Evolutionary conservation across 352 stramenopile species (phyloP).

Genomic region (Phytophthora litchii): DNA sequence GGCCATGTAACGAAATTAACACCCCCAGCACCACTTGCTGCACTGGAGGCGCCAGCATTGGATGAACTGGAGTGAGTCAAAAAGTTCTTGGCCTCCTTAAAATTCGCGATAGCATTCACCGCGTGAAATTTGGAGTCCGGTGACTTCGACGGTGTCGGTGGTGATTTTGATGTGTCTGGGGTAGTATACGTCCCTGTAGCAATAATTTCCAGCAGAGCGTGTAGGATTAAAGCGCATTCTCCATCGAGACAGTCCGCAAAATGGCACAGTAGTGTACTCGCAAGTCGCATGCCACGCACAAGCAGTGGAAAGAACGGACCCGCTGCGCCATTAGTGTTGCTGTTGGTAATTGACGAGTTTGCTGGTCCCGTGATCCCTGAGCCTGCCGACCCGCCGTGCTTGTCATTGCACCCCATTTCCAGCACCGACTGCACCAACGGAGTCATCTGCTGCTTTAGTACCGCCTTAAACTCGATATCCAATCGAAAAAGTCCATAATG

Average conservation of each 20-base stretch:
- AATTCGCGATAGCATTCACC: constrained; percentile 40
- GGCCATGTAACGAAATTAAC: constrained; percentile 87
- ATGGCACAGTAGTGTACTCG: constrained; percentile 74
- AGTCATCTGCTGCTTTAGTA: constrained; percentile 85
- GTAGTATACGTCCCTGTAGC: constrained; percentile 76
- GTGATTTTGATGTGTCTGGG: constrained; percentile 54
- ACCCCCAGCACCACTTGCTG: constrained; percentile 13
- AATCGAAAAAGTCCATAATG: constrained; percentile 70
- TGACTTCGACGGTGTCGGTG: constrained; percentile 53
- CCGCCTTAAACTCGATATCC: constrained; percentile 74
- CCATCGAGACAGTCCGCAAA: constrained; percentile 73
- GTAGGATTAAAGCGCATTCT: constrained; percentile 71
- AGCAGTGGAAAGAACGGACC: constrained; percentile 80
- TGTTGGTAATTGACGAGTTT: constrained; percentile 44
- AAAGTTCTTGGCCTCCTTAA: constrained; percentile 75
- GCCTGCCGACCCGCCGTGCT: constrained; percentile 34
- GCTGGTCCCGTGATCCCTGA: constrained; percentile 40
- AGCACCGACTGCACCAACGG: constrained; percentile 74
- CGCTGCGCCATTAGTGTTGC: constrained; percentile 29
- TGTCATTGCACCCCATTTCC: constrained; percentile 68
- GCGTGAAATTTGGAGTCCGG: constrained; percentile 49
- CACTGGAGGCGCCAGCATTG: constrained; percentile 22
- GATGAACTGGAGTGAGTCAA: constrained; percentile 48
- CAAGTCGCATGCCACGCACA: constrained; percentile 83
- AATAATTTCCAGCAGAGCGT: constrained; percentile 75